A percentile compares a stretch with the other conserved stretches of the same genome.
Conservation (phyloP, 768 basidiomycete genomes). For the Rhodotorula sphaerocarpa region DNA sequence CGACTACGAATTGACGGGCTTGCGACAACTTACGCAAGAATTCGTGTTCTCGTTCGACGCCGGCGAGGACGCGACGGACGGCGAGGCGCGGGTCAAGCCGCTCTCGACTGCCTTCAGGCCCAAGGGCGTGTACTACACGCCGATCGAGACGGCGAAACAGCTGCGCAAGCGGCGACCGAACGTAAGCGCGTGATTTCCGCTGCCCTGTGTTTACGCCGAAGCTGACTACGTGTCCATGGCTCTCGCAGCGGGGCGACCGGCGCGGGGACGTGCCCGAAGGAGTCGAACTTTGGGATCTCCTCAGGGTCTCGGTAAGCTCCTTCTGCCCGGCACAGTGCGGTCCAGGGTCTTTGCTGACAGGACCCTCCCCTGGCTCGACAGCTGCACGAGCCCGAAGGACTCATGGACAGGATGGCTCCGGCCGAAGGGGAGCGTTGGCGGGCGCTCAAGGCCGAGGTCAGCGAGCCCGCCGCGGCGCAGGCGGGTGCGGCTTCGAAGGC, state of each 20-base stretch:
- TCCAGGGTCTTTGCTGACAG: no score
- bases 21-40: conserved; percentile 17
- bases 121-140: conserved; percentile 33
- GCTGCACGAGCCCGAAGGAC: conserved; percentile 12
- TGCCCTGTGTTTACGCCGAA: not conserved
- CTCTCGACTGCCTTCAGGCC: conserved; percentile 7
- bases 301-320: conserved; percentile 13
- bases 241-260: conserved; percentile 25
- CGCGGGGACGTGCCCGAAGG: conserved; percentile 5
- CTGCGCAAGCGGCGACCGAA: conserved; percentile 29
- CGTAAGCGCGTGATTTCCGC: conserved; percentile 8
- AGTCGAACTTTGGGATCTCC: conserved; percentile 28
- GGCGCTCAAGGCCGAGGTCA: conserved; percentile 14
- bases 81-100: conserved; percentile 10
- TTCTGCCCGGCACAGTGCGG: no score
- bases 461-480: no score
- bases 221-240: no score
- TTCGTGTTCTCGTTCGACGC: conserved; percentile 31
- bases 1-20: conserved; percentile 29
- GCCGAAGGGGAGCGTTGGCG: not conserved
- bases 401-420: not conserved
- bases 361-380: not conserved
- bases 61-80: conserved; percentile 13
- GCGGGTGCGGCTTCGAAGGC: no score
- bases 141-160: not conserved